Base-by-base conservation (phyloP, 441 rosid species). In the Macaranga tanarius region DNA sequence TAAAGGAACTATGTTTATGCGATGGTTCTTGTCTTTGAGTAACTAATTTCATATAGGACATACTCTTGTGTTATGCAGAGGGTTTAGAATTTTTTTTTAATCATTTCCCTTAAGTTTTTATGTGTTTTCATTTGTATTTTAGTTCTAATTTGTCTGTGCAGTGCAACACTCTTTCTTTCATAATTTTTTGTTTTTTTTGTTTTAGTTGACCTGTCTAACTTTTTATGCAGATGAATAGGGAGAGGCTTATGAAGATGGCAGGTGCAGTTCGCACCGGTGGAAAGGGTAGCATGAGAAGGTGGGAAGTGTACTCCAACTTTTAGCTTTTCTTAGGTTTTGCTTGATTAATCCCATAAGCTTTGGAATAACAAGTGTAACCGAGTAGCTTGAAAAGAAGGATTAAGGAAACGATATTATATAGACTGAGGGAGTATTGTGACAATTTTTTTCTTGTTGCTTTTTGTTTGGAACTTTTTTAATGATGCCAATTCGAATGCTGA, bases 191-290 rank as follows among this genome's bases (percentile, higher is more conserved):
- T n/a, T 10, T 13, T 15, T 25, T 25, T 12, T 12, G 15, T 22
- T 23, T 69, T 28, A 11, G 26, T 47, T 45, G 19, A 52, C 20
- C 15, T 52, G 23, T 13, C 10, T 17, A 19, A 7, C 23, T 6
- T 51, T 52, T 42, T 17, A 17, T 52, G 69, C 77, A 92, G 97
- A 92, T 92, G 96, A 84, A 92, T 60, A 68, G 86, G 67, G 97
- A 92, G 45, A 92, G 83, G 88, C 93, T 91, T 76, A 86, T 80
- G 88, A 92, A 84, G 87, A 92, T 92, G 93, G 97, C 95, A 0
- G 84, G 84, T 80, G 86, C 97, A 6, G 97, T 90, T 76, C 97
- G 96, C 80, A 92, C 96, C 0, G 97, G 97, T 23, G 97, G 96
- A 45, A 92, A 92, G 90, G 96, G 97, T 67, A 89, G 92, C 67